Evolutionary conservation across 192 early-diverging fungal genomes (phyloP).

Genomic region (Phycomyces blakesleeanus): DNA sequence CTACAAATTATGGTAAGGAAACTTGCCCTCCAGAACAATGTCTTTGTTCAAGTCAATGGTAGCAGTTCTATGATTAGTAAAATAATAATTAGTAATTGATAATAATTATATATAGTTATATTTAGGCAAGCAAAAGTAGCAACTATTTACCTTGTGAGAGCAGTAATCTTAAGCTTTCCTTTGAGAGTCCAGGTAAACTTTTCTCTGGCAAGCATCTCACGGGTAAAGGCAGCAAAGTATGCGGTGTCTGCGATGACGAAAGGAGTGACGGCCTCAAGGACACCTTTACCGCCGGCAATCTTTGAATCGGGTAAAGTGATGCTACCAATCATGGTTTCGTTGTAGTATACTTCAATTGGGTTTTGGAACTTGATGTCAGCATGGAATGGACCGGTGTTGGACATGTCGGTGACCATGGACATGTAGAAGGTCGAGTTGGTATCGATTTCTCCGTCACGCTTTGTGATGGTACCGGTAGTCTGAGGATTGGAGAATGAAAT

Average conservation of each 20-base stretch:
- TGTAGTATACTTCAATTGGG: constrained; percentile 40
- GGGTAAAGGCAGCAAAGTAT: constrained; percentile 43
- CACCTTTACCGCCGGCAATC: constrained; percentile 44
- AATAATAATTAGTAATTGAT: constrained; percentile 5
- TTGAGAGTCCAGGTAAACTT: constrained; percentile 29
- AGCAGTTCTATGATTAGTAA: constrained; percentile 32
- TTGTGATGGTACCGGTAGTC: background rate
- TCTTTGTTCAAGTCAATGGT: constrained; percentile 45
- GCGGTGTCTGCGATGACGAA: constrained; percentile 39
- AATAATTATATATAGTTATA: too few relatives aligned
- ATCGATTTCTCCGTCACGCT: constrained; percentile 11
- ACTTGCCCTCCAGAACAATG: constrained; percentile 40
- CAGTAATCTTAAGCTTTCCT: constrained; percentile 26
- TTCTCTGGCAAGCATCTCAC: constrained; percentile 43
- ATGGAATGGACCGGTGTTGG: constrained; percentile 48
- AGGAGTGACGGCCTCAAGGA: constrained; percentile 21
- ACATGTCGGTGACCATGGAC: constrained; percentile 35
- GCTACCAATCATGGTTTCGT: constrained; percentile 36
- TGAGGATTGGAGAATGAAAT: constrained; percentile 37
- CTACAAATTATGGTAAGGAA: background rate
- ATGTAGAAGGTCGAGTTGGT: constrained; percentile 35
- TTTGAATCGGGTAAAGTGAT: constrained; percentile 36
- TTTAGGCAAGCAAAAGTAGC: too few relatives aligned
- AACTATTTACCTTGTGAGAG: constrained; percentile 17
- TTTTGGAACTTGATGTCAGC: constrained; percentile 46